A percentile compares a stretch with the other conserved stretches of the same genome.
These are phyloP conservation scores for Iris macrosiphon DNA, from an alignment of 106 monocot genomes.

Conservation along the genomic window DNA sequence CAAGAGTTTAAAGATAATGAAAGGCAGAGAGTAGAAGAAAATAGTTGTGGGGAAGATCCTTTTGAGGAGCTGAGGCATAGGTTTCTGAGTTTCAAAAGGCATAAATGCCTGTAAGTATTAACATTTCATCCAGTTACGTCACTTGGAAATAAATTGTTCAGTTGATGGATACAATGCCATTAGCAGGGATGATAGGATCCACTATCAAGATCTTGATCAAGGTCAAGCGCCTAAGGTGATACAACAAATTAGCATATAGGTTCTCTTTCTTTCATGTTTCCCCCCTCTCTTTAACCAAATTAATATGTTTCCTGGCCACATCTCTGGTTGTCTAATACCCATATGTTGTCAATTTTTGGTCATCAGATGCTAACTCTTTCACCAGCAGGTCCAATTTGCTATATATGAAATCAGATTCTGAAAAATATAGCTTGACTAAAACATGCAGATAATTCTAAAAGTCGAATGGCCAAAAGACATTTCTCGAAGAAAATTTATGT, in stretches of 20 bases:
- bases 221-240: conserved; percentile 82
- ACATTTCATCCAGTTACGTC: background rate
- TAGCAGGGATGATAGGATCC: conserved; percentile 59
- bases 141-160: background rate
- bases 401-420: too few species aligned
- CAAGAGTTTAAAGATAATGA: conserved; percentile 34
- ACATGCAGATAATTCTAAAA: too few species aligned
- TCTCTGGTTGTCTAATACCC: too few species aligned
- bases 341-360: too few species aligned
- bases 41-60: conserved; percentile 34
- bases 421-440: too few species aligned
- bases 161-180: conserved; percentile 15
- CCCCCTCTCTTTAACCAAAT: too few species aligned
- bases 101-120: conserved; percentile 68
- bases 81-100: conserved; percentile 67
- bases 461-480: too few species aligned
- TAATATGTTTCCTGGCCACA: too few species aligned
- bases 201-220: conserved; percentile 68
- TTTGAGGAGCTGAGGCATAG: conserved; percentile 68
- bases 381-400: too few species aligned
- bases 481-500: too few species aligned
- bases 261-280: too few species aligned
- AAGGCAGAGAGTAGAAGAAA: conserved; percentile 17
- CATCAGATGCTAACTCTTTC: too few species aligned
- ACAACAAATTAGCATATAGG: conserved; percentile 1